Base-by-base conservation (phyloP, 352 stramenopile species). In the Thraustochytrium sp. region DNA sequence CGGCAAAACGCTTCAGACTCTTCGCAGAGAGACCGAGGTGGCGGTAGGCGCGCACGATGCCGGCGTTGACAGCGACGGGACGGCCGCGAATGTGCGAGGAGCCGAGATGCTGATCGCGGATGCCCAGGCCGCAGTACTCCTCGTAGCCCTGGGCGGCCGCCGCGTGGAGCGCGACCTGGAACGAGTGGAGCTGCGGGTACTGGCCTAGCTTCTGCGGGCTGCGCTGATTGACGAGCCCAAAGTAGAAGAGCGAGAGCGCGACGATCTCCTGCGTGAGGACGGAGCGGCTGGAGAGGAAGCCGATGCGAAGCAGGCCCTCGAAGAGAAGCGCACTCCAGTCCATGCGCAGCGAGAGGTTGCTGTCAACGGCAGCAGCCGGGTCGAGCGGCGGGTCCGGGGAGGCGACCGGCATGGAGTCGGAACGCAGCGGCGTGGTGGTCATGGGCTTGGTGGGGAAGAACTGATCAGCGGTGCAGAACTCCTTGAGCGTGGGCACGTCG, bases 191-290 rank as follows among this genome's bases (percentile, higher is more conserved):
- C 16, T 80, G 68, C 23, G 68, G 68, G 51, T 80, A 80, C 68
- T 80, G 68, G 9, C 68, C 68, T 13, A 80, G 63, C 37, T 80
- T 80, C 31, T 80, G 68, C 26, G 68, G 68, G 31, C 68, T 80
- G 26, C 68, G 68, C 51, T 80, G 68, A 26, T 80, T 80, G 48
- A 80, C 68, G 51, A 80, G 68, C 0, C 68, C 68, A 44, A 80
- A 80, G 51, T 72, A 80, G 68, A 80, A 80, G 31, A 80, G 46
- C 4, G 44, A 42, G n/a, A 80, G 48, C 23, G 40, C 68, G 8
- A 63, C 68, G 3, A 80, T 72, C 31, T 80, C 68, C 40, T 80
- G 68, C 34, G 68, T 65, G n/a, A 80, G 68, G 16, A 80, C 46
- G 18, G 44, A 63, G 11, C n/a, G 42, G 21, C 48, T 5, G 1